These are phyloP conservation scores for Crucihimalaya himalaica DNA, from an alignment of 345 rosid species.

Conservation along the genomic window DNA sequence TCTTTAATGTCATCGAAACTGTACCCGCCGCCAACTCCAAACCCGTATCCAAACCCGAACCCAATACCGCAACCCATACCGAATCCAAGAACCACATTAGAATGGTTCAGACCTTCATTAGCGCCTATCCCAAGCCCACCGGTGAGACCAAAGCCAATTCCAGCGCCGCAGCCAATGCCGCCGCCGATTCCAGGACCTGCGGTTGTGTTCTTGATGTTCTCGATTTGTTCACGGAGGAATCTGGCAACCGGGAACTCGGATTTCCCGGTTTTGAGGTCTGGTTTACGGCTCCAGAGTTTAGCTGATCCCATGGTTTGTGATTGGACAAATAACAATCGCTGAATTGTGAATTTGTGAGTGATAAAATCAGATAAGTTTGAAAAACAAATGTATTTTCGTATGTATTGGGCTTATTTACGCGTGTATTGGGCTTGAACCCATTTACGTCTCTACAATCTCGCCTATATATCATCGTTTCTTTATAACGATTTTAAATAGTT, in stretches of 20 bases:
- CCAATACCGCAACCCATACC: slow-evolving; percentile 64
- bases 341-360: not conserved
- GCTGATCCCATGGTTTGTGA: slow-evolving; percentile 38
- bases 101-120: slow-evolving; percentile 43
- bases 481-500: no score
- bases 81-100: slow-evolving; percentile 47
- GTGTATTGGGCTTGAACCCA: not conserved
- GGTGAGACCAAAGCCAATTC: slow-evolving; percentile 54
- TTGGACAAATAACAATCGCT: not conserved
- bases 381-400: not conserved
- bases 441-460: not conserved
- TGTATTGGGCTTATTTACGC: no score
- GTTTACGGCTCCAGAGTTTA: slow-evolving; percentile 45
- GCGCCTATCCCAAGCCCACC: slow-evolving; percentile 54
- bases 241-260: slow-evolving; percentile 46
- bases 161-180: slow-evolving; percentile 58
- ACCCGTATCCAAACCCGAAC: slow-evolving; percentile 56
- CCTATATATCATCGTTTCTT: not conserved
- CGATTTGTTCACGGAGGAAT: slow-evolving; percentile 40
- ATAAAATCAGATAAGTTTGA: slow-evolving; percentile 17
- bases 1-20: slow-evolving; percentile 44
- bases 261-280: slow-evolving; percentile 19
- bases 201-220: slow-evolving; percentile 40
- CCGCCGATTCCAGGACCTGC: slow-evolving; percentile 56
- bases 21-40: slow-evolving; percentile 57